phyloP scores from a whole-genome alignment of 495 filamentous ascomycete species.

The Tuber calosporum region DNA sequence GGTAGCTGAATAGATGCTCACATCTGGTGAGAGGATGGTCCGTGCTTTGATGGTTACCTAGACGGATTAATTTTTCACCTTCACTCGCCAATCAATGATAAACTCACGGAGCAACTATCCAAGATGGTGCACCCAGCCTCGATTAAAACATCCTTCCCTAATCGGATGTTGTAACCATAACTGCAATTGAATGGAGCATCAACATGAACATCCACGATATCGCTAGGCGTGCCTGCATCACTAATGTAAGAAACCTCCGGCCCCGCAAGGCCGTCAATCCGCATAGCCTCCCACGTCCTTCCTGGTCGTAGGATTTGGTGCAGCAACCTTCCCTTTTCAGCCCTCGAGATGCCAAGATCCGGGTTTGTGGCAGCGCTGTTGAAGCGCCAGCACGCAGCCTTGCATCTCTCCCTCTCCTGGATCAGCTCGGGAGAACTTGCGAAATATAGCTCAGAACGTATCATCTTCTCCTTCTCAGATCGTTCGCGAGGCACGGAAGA shows the following conservation, averaged over 20 bases:
- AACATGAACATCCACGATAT: constrained; percentile 70
- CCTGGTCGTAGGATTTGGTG: constrained; percentile 56
- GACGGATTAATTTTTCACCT: constrained; percentile 33
- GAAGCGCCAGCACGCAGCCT: constrained; percentile 74
- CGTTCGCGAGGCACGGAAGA: constrained; percentile 48
- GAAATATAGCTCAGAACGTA: constrained; percentile 70
- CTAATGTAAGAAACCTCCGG: constrained; percentile 35
- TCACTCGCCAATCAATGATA: constrained; percentile 7
- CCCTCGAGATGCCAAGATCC: constrained; percentile 61
- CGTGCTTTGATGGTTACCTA: constrained; percentile 68
- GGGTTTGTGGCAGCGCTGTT: constrained; percentile 77
- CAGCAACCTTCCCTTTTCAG: constrained; percentile 74
- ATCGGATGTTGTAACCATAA: constrained; percentile 88
- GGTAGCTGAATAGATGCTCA: constrained; percentile 73
- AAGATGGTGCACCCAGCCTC: constrained; percentile 80
- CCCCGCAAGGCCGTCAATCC: constrained; percentile 19
- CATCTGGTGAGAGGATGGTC: constrained; percentile 76
- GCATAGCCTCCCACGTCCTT: constrained; percentile 30
- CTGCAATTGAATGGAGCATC: constrained; percentile 90
- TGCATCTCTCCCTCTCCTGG: constrained; percentile 81
- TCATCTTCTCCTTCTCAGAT: constrained; percentile 90
- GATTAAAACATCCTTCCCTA: constrained; percentile 81
- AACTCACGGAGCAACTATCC: constrained; percentile 59
- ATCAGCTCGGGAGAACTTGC: constrained; percentile 71
- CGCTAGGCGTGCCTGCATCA: constrained; percentile 40